Percentiles rank a stretch among this genome's conserved stretches.
Conservation (phyloP, 108 stramenopile species). For the Cyclostephanos tholiformis region DNA sequence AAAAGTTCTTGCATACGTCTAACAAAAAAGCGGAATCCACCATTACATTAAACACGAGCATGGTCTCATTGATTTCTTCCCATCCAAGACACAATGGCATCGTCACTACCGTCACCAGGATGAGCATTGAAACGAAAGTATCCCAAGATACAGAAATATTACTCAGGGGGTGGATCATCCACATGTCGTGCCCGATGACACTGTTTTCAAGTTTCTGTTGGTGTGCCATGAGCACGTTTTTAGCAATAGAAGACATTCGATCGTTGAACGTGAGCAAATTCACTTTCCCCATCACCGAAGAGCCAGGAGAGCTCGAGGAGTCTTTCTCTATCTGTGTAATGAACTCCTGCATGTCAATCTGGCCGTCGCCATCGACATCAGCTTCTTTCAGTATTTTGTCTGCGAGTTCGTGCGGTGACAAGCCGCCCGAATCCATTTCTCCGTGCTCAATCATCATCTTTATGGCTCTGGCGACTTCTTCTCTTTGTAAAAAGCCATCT, state of each 20-base stretch:
- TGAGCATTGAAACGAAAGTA: slow-evolving; percentile 51
- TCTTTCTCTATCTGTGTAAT: slow-evolving; percentile 42
- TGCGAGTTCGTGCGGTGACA: slow-evolving; percentile 30
- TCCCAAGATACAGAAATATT: slow-evolving; percentile 55
- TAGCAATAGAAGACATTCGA: slow-evolving; percentile 53
- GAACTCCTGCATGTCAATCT: slow-evolving; percentile 58
- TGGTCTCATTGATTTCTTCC: slow-evolving; percentile 53
- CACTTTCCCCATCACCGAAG: slow-evolving; percentile 12
- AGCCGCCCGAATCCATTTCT: slow-evolving; percentile 34
- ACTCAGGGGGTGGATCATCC: slow-evolving; percentile 58
- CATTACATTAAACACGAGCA: slow-evolving; percentile 51
- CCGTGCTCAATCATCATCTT: slow-evolving; percentile 49
- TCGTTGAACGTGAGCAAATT: slow-evolving; percentile 22
- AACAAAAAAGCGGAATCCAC: slow-evolving; percentile 65
- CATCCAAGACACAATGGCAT: slow-evolving; percentile 63
- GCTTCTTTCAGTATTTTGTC: slow-evolving; percentile 56
- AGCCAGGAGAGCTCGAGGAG: not conserved
- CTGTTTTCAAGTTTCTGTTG: slow-evolving; percentile 55
- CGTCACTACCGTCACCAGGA: slow-evolving; percentile 56
- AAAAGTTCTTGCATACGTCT: slow-evolving; percentile 72
- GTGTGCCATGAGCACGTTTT: slow-evolving; percentile 52
- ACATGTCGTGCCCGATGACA: slow-evolving; percentile 38
- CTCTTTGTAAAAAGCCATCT: slow-evolving; percentile 55
- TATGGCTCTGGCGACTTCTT: slow-evolving; percentile 52
- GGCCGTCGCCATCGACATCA: slow-evolving; percentile 57